These are phyloP conservation scores for Sporothrix brasiliensis DNA, from an alignment of 2,329 filamentous ascomycete species.

Conservation along the genomic window DNA sequence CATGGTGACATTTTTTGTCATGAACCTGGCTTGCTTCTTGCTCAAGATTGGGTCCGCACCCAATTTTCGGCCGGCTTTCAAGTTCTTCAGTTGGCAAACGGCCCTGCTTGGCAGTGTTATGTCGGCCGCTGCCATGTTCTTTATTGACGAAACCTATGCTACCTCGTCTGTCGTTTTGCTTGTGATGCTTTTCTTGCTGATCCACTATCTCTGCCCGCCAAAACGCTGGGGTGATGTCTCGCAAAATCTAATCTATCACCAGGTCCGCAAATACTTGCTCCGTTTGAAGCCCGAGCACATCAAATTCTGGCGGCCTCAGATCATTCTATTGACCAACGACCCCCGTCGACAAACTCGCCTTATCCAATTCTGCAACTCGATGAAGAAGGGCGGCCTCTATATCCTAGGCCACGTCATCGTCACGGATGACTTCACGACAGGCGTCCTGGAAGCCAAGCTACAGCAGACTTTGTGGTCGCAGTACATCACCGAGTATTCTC, in stretches of 20 bases:
- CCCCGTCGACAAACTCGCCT: constrained; percentile 79
- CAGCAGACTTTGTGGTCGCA: constrained; percentile 84
- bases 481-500: constrained; percentile 78
- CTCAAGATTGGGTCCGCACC: constrained; percentile 85
- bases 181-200: constrained; percentile 76
- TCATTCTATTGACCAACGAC: constrained; percentile 80
- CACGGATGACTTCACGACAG: constrained; percentile 75
- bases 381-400: constrained; percentile 86
- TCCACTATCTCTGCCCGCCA: constrained; percentile 82
- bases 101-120: constrained; percentile 73
- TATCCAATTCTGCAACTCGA: constrained; percentile 87
- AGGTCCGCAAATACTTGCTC: constrained; percentile 84
- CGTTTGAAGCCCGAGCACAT: constrained; percentile 85
- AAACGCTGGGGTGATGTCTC: constrained; percentile 91
- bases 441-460: constrained; percentile 77
- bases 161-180: constrained; percentile 73
- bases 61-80: constrained; percentile 85
- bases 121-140: constrained; percentile 83
- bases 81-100: constrained; percentile 86
- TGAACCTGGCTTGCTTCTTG: constrained; percentile 83
- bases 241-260: constrained; percentile 82
- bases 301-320: constrained; percentile 91
- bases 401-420: constrained; percentile 88
- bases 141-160: constrained; percentile 81
- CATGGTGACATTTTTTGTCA: constrained; percentile 83